Conservation (phyloP, 495 filamentous ascomycete species). For the Tuber indicum region DNA sequence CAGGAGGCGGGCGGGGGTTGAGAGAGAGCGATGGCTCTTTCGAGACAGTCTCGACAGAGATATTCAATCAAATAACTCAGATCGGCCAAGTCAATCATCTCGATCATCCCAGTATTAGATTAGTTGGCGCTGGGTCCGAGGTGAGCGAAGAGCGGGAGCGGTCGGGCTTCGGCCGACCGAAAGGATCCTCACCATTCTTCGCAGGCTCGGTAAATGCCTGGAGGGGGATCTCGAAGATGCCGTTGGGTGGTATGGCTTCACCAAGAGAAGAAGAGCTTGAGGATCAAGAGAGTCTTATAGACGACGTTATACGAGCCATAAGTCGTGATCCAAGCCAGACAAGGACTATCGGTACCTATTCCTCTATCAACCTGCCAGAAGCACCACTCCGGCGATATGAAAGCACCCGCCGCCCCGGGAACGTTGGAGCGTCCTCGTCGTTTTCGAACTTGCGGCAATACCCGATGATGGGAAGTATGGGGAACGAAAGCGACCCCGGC, state of each 20-base stretch:
- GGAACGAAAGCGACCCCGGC: constrained; percentile 12
- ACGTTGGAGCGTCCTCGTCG: constrained; percentile 28
- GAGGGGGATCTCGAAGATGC: constrained; percentile 26
- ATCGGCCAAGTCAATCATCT: constrained; percentile 23
- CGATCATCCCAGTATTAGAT: constrained; percentile 29
- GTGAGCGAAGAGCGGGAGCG: constrained; percentile 21
- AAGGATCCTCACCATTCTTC: constrained; percentile 33
- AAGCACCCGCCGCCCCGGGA: constrained; percentile 17
- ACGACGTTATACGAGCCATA: constrained; percentile 30
- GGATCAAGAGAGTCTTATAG: constrained; percentile 26
- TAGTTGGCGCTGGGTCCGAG: constrained; percentile 27
- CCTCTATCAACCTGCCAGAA: constrained; percentile 30
- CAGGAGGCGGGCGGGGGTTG: constrained; percentile 24
- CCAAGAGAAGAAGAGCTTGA: constrained; percentile 8
- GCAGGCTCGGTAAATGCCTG: constrained; percentile 28
- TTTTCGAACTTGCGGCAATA: constrained; percentile 18
- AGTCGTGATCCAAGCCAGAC: constrained; percentile 33
- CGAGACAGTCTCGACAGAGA: constrained; percentile 33
- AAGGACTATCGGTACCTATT: constrained; percentile 33
- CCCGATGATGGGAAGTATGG: constrained; percentile 16
- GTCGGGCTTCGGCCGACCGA: constrained; percentile 19
- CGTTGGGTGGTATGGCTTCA: constrained; percentile 10
- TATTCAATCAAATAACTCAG: constrained; percentile 31
- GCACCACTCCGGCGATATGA: constrained; percentile 32
- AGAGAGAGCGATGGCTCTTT: constrained; percentile 34